Percentiles rank a stretch among this genome's conserved stretches.
phyloP scores from a whole-genome alignment of 257 asterid species.

The Anisodus acutangulus region DNA sequence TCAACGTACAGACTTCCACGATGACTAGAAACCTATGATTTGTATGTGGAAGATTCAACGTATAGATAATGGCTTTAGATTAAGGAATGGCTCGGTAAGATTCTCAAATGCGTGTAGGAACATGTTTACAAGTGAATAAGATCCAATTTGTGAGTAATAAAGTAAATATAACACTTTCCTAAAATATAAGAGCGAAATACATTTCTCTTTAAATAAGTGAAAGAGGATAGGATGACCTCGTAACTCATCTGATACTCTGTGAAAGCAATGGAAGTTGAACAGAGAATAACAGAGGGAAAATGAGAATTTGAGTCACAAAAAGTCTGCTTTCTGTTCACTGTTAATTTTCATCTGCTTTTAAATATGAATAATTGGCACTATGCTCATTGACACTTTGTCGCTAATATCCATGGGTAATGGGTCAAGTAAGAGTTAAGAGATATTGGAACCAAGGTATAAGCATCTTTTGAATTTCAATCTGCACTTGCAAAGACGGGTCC shows the following conservation, averaged over 20 bases:
- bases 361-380: not conserved
- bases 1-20: not conserved
- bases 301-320: not conserved
- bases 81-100: not conserved
- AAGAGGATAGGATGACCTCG: not conserved
- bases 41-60: not conserved
- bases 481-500: not conserved
- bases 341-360: not conserved
- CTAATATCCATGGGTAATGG: not conserved
- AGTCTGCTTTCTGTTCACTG: not conserved
- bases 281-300: not conserved
- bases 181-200: not conserved
- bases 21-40: not conserved
- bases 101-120: not conserved
- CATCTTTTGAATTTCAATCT: not conserved
- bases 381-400: not conserved
- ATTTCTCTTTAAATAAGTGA: not conserved
- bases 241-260: not conserved
- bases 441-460: not conserved
- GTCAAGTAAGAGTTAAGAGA: not conserved
- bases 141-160: not conserved
- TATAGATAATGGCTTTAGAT: not conserved
- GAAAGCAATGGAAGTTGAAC: not conserved
- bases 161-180: not conserved
- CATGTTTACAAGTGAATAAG: not conserved